A percentile compares a stretch with the other conserved stretches of the same genome.
phyloP scores from a whole-genome alignment of 352 stramenopile species.

The Albugo laibachii region DNA sequence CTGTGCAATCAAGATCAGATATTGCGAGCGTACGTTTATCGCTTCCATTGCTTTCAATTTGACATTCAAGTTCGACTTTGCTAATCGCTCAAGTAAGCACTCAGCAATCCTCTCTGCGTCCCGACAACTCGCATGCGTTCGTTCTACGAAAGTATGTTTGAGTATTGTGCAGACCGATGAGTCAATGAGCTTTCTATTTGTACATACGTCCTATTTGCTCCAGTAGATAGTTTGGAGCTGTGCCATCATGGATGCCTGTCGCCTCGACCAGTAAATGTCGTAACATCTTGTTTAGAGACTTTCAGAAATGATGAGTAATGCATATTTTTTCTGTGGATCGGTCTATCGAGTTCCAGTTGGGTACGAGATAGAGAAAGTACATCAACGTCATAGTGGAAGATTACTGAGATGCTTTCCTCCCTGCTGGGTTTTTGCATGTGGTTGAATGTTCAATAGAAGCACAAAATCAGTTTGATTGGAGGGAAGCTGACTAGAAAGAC shows the following conservation, averaged over 20 bases:
- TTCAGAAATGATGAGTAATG: too few species aligned
- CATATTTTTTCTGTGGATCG: too few species aligned
- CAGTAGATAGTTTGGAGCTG: constrained; percentile 69
- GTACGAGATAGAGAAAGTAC: too few species aligned
- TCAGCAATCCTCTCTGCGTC: constrained; percentile 6
- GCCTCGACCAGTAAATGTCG: constrained; percentile 55
- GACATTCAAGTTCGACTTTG: constrained; percentile 8
- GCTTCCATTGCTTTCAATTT: constrained; percentile 6
- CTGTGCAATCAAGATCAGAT: too few species aligned
- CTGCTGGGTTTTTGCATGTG: too few species aligned
- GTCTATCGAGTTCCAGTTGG: too few species aligned
- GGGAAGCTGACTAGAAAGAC: too few species aligned
- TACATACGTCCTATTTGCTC: constrained; percentile 55
- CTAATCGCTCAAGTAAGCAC: constrained; percentile 3
- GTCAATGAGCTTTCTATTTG: not conserved
- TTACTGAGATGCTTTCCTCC: too few species aligned
- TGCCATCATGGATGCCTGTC: constrained; percentile 64
- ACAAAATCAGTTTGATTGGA: too few species aligned
- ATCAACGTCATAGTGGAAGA: too few species aligned
- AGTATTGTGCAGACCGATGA: not conserved
- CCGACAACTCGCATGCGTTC: not conserved
- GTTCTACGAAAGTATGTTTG: constrained; percentile 2
- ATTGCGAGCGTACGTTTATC: constrained; percentile 4
- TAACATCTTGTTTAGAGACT: constrained; percentile 27
- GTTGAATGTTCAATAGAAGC: too few species aligned